A percentile compares a stretch with the other conserved stretches of the same genome.
These are phyloP conservation scores for Theileria parva DNA, from an alignment of 169 alveolate genomes.

Conservation along the genomic window DNA sequence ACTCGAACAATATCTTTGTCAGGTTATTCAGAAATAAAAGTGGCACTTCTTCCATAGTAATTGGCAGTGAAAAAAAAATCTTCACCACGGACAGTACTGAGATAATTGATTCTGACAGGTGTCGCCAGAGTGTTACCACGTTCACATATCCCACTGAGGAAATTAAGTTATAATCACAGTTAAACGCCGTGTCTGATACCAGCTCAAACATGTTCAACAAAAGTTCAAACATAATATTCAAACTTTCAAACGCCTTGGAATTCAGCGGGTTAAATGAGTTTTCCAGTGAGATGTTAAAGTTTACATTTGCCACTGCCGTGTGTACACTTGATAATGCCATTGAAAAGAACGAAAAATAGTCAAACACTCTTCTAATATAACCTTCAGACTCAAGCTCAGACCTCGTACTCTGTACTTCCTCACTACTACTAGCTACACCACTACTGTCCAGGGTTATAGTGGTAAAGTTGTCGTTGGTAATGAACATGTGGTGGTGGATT, in stretches of 20 bases:
- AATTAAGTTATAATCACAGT: neutral
- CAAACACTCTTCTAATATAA: neutral
- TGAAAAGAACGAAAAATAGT: neutral
- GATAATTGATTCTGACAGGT: conserved; percentile 39
- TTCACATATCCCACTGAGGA: conserved; percentile 22
- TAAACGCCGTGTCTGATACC: neutral
- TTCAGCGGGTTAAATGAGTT: neutral
- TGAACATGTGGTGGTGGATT: conserved; percentile 10
- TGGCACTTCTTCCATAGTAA: conserved; percentile 21
- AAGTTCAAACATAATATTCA: conserved; percentile 31
- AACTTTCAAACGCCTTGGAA: conserved; percentile 10
- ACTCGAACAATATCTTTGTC: conserved; percentile 22
- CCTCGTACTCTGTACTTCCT: neutral
- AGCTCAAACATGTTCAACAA: conserved; percentile 29
- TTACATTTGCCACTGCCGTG: neutral
- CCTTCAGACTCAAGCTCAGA: conserved; percentile 4
- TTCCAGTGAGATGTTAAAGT: neutral
- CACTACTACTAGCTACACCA: neutral
- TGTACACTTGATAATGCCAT: conserved; percentile 5
- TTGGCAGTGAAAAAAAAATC: conserved; percentile 23
- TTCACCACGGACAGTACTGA: conserved; percentile 42
- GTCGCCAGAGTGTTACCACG: conserved; percentile 50
- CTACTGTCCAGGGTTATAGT: neutral
- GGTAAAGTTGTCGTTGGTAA: neutral
- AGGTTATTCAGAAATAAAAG: conserved; percentile 28